These are phyloP conservation scores for Fagus sylvatica DNA, from an alignment of 306 rosid genomes.

Conservation along the genomic window DNA sequence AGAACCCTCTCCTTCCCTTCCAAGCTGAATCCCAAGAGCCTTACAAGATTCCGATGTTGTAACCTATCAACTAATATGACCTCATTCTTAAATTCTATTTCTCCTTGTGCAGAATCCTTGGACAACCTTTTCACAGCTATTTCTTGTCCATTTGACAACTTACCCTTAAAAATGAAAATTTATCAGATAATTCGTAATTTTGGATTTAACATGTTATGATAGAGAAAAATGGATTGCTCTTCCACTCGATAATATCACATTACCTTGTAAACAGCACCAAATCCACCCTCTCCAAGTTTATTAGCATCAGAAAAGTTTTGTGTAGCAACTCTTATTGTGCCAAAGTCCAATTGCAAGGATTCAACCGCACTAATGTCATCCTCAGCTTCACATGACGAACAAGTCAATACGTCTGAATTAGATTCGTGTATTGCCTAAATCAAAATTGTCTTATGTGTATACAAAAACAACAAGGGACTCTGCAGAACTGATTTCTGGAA, in stretches of 20 bases:
- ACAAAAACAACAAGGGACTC: no score
- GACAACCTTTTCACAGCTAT: conserved; percentile 26
- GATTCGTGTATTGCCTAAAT: background rate
- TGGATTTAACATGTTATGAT: no score
- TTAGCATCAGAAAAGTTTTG: conserved; percentile 18
- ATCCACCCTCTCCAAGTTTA: conserved; percentile 33
- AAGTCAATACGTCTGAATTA: background rate
- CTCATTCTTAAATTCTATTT: conserved; percentile 26
- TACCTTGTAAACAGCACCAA: conserved; percentile 37
- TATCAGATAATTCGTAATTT: background rate
- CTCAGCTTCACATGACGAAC: background rate
- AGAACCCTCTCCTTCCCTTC: background rate
- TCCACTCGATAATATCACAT: background rate
- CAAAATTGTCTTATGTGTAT: no score
- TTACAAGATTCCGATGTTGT: conserved; percentile 28
- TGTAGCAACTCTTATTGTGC: conserved; percentile 22
- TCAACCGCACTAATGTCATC: background rate
- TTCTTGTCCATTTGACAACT: background rate
- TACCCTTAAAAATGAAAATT: background rate
- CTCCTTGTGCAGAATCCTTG: conserved; percentile 19
- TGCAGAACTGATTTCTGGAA: no score
- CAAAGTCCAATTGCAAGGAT: conserved; percentile 6
- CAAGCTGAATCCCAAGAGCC: conserved; percentile 16
- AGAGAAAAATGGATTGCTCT: background rate
- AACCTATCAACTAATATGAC: conserved; percentile 12